Percentiles rank a stretch among this genome's conserved stretches.
phyloP scores from a whole-genome alignment of 2,329 filamentous ascomycete genomes.

The Cadophora sp. region DNA sequence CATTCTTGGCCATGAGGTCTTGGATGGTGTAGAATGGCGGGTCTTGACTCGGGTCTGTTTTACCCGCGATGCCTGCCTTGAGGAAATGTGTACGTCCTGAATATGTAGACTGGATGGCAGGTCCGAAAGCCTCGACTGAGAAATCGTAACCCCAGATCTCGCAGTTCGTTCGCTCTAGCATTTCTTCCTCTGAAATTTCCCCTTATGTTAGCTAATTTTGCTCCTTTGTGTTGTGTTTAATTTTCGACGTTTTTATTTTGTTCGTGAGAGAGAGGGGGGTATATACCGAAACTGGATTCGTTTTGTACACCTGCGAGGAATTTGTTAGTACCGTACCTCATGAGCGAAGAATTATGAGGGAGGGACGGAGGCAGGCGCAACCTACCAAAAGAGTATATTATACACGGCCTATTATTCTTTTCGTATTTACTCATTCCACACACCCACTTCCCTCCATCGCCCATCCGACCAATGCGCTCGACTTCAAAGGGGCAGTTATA shows the following conservation, averaged over 20 bases:
- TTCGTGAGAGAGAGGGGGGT: neutral
- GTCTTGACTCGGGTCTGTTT: slow-evolving; percentile 37
- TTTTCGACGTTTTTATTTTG: neutral
- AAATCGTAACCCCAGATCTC: slow-evolving; percentile 51
- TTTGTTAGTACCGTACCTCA: no score
- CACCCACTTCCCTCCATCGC: slow-evolving; percentile 51
- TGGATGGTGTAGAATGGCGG: slow-evolving; percentile 47
- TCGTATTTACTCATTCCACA: slow-evolving; percentile 49
- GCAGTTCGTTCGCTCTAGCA: slow-evolving; percentile 49
- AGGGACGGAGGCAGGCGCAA: neutral
- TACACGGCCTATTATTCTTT: slow-evolving; percentile 40
- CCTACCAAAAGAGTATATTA: slow-evolving; percentile 49
- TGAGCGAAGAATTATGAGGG: neutral
- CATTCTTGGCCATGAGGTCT: slow-evolving; percentile 49
- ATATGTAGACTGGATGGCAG: slow-evolving; percentile 39
- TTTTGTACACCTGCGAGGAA: slow-evolving; percentile 32
- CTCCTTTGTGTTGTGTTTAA: no score
- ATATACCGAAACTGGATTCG: slow-evolving; percentile 48
- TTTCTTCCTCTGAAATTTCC: slow-evolving; percentile 44
- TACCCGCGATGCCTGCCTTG: slow-evolving; percentile 44
- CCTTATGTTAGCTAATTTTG: neutral
- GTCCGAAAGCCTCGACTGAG: slow-evolving; percentile 46
- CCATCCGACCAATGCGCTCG: slow-evolving; percentile 48
- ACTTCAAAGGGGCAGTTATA: slow-evolving; percentile 50
- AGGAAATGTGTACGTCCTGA: slow-evolving; percentile 44